Percentiles rank a stretch among this genome's conserved stretches.
These are phyloP conservation scores for Tuber indicum DNA, from an alignment of 495 filamentous ascomycete genomes.

Conservation along the genomic window DNA sequence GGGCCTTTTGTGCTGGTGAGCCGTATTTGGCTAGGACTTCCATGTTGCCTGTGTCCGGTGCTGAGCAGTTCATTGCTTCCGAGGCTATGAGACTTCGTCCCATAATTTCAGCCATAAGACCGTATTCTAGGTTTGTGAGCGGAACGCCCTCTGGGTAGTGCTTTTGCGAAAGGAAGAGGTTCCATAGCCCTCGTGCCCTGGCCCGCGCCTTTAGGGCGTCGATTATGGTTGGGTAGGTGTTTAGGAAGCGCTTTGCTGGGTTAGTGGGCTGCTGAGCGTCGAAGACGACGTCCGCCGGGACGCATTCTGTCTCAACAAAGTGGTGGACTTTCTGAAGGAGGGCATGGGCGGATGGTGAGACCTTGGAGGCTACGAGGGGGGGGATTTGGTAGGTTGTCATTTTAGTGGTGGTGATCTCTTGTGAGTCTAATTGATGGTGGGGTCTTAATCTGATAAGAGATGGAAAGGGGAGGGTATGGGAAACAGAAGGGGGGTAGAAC, in stretches of 20 bases:
- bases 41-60: constrained; percentile 94
- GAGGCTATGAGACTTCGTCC: constrained; percentile 71
- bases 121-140: constrained; percentile 86
- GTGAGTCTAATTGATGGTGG: background rate
- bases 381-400: constrained; percentile 35
- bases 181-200: constrained; percentile 83
- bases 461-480: background rate
- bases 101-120: constrained; percentile 83
- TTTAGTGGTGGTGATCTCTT: constrained; percentile 41
- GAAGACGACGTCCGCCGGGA: constrained; percentile 39
- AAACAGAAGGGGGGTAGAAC: background rate
- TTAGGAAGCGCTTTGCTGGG: constrained; percentile 38
- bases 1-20: constrained; percentile 76
- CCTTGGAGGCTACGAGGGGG: constrained; percentile 34
- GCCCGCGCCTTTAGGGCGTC: constrained; percentile 85
- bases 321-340: constrained; percentile 59
- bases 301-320: constrained; percentile 89
- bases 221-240: constrained; percentile 68
- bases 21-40: constrained; percentile 92
- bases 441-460: background rate
- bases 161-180: constrained; percentile 91
- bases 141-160: constrained; percentile 93
- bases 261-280: constrained; percentile 31
- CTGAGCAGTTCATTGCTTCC: constrained; percentile 85
- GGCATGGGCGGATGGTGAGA: constrained; percentile 35